Conservation (phyloP, 345 rosid genomes). For the Brassica juncea region DNA sequence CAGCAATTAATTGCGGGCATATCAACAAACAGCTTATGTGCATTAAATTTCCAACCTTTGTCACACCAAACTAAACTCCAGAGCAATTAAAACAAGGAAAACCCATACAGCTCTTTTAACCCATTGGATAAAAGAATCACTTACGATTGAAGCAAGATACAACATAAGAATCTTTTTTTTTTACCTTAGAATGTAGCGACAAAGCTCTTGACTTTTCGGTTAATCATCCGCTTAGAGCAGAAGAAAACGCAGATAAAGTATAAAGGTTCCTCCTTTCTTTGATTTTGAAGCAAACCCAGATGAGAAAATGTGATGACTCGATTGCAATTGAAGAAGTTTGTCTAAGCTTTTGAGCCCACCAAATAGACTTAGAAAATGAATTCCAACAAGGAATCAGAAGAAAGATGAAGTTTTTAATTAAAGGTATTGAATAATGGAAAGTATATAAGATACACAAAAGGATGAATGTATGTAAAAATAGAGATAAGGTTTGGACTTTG, state of each 20-base stretch:
- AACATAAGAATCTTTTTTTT: slow-evolving; percentile 20
- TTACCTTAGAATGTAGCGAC: slow-evolving; percentile 36
- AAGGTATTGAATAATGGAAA: neutral
- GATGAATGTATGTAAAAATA: slow-evolving; percentile 3
- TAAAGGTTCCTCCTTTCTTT: slow-evolving; percentile 40
- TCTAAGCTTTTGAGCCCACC: slow-evolving; percentile 14
- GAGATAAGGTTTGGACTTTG: slow-evolving; percentile 12
- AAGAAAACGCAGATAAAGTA: slow-evolving; percentile 37
- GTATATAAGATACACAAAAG: neutral
- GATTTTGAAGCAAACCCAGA: slow-evolving; percentile 41
- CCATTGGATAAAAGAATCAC: slow-evolving; percentile 59
- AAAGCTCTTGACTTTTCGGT: slow-evolving; percentile 40
- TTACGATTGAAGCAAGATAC: slow-evolving; percentile 68
- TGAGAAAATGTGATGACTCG: slow-evolving; percentile 39
- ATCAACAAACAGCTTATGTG: slow-evolving; percentile 32
- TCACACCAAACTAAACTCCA: slow-evolving; percentile 12
- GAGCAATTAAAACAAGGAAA: slow-evolving; percentile 24
- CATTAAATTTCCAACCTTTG: slow-evolving; percentile 27
- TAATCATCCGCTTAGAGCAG: slow-evolving; percentile 57
- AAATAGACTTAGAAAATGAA: slow-evolving; percentile 5
- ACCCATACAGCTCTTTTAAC: neutral
- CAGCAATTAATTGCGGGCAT: slow-evolving; percentile 39
- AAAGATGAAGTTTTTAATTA: slow-evolving; percentile 36
- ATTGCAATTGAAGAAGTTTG: slow-evolving; percentile 38
- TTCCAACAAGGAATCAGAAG: slow-evolving; percentile 18